Conservation (phyloP, 1,139 yeast species). For the Sugiyamaella xylanicola region DNA sequence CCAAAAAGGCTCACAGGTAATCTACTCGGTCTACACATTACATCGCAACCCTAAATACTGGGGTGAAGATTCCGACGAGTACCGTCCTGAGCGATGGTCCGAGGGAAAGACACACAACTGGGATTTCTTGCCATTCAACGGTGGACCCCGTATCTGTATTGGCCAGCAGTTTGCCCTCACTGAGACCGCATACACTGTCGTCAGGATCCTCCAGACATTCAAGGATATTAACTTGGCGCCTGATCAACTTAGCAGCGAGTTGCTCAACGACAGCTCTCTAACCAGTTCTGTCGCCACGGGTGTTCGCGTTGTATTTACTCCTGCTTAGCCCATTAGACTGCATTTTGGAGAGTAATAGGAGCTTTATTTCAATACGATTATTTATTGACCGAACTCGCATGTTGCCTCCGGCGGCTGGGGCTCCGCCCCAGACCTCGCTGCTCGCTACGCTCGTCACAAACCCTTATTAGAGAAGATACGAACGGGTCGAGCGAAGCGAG, state of each 20-base stretch:
- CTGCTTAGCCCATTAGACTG: no score
- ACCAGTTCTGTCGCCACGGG: constrained; percentile 25
- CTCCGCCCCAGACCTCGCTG: no score
- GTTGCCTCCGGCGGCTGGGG: not conserved
- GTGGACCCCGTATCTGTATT: constrained; percentile 61
- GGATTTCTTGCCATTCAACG: constrained; percentile 50
- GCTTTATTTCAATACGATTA: not conserved
- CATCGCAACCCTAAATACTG: constrained; percentile 37
- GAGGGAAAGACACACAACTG: constrained; percentile 33
- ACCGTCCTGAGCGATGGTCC: constrained; percentile 57
- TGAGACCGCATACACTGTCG: constrained; percentile 53
- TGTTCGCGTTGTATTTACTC: constrained; percentile 16
- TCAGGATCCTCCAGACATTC: constrained; percentile 48
- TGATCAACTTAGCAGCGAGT: constrained; percentile 2
- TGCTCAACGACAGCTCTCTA: constrained; percentile 19
- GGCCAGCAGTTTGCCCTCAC: constrained; percentile 64
- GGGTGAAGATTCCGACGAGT: constrained; percentile 44
- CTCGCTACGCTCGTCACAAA: no score
- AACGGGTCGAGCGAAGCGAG: no score
- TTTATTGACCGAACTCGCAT: not conserved
- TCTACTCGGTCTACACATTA: constrained; percentile 39
- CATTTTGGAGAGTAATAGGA: no score
- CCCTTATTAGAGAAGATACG: no score
- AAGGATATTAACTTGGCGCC: constrained; percentile 23
- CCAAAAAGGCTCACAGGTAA: constrained; percentile 43